phyloP scores from a whole-genome alignment of 1,284 basidiomycete species.

The Ceratobasidium sp. region DNA sequence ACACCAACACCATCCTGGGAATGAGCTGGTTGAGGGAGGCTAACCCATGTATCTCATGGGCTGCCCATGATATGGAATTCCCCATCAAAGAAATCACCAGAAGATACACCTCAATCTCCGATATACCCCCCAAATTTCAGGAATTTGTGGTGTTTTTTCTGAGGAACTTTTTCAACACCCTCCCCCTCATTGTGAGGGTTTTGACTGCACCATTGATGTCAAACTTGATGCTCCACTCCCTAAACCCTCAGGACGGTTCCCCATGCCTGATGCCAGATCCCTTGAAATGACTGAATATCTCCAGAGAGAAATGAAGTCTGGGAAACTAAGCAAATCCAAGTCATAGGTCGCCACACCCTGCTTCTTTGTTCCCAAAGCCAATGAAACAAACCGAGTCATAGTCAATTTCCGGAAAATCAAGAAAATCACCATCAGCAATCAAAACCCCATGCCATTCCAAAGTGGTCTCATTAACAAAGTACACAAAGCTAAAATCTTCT shows the following conservation, averaged over 20 bases:
- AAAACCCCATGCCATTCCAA: slow-evolving; percentile 26
- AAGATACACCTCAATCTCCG: not conserved
- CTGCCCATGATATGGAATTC: too few species aligned
- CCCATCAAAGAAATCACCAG: not conserved
- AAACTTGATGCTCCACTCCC: not conserved
- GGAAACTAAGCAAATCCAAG: slow-evolving; percentile 3
- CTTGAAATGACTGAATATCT: slow-evolving; percentile 14
- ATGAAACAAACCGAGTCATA: not conserved
- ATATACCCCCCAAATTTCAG: not conserved
- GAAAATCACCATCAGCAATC: slow-evolving; percentile 9
- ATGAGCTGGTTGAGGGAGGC: slow-evolving; percentile 20
- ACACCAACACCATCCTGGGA: slow-evolving; percentile 8
- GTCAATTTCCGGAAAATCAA: slow-evolving; percentile 19
- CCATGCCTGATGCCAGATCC: slow-evolving; percentile 2
- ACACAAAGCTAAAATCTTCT: too few species aligned
- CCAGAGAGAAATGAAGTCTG: slow-evolving; percentile 7
- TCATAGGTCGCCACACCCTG: slow-evolving; percentile 6
- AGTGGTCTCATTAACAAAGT: not conserved
- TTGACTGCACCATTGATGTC: slow-evolving; percentile 23
- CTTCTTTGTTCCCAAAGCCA: slow-evolving; percentile 25
- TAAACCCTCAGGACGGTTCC: slow-evolving; percentile 9
- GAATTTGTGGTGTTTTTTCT: not conserved
- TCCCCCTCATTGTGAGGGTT: not conserved
- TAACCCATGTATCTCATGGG: slow-evolving; percentile 19
- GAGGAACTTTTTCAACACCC: not conserved